Evolutionary conservation across 2,329 filamentous ascomycete genomes (phyloP), one percentile per base, ranked within the genome.

Genomic region (Chaetomium olivaceum): DNA sequence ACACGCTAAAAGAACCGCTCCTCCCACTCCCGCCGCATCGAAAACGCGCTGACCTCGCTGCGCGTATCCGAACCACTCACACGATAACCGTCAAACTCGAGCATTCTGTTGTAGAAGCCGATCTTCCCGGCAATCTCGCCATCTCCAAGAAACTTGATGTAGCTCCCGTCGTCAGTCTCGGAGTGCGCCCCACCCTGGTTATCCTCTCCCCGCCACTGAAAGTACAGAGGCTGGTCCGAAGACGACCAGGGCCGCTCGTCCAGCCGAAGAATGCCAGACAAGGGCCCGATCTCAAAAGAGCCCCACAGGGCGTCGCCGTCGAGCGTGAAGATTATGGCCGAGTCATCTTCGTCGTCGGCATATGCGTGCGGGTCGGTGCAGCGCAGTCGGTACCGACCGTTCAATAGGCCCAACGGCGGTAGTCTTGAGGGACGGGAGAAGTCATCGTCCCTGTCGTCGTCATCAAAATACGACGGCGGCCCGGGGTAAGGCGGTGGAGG

Each of bases 291-390:
- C 52, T 80, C 74, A 67, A 85, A 84, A 0, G 68, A 71, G 0
- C 79, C 81, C 82, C 83, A 85, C 8, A 84, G 70, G 16, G 68
- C 76, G 5, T 71, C 72, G 14, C 77, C 77, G 19, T 73, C 74
- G 1, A 81, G 75, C 1, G 79, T 79, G 19, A 81, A 72, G 50
- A 79, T 73, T 11, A 81, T 69, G 1, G 69, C 68, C 25, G 79
- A 74, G 27, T 77, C 73, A 2, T 50, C n/a, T 9, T 31, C 69
- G 61, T 1, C 67, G 64, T 61, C 56, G 73, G 14, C 51, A 7
- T 52, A 9, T 8, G 57, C 29, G 19, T 14, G 25, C 11, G 31
- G 39, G 8, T 6, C 21, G 27, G 23, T 29, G 46, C 51, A 78
- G 11, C 65, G 52, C 16, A 84, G 70, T 4, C 73, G 68, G 71